These are phyloP conservation scores for Sclerotinia sclerotiorum DNA, from an alignment of 2,329 filamentous ascomycete genomes.

Conservation along the genomic window DNA sequence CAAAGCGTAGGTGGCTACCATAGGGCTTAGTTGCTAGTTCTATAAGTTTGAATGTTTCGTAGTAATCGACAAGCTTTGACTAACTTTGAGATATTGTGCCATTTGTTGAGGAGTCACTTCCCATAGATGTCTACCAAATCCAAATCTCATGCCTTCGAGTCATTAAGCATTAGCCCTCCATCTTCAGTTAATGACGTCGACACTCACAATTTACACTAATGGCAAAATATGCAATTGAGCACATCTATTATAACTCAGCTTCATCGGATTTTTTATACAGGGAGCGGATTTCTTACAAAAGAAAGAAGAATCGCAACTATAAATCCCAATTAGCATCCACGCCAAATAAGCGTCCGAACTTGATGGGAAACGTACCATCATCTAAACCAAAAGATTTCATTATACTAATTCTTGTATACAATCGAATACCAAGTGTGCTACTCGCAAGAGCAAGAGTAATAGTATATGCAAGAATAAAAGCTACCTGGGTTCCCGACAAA, in stretches of 20 bases:
- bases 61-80: not conserved
- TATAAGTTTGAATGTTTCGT: not conserved
- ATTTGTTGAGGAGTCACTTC: constrained; percentile 4
- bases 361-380: not conserved
- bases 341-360: too few species aligned
- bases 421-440: constrained; percentile 1
- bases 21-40: not conserved
- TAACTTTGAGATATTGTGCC: not conserved
- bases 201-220: not conserved
- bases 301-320: constrained; percentile 2
- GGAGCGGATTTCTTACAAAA: not conserved
- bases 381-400: constrained; percentile 7
- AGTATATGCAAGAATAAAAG: constrained; percentile 1
- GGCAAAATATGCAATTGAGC: constrained; percentile 14
- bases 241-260: not conserved
- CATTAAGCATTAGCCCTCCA: not conserved
- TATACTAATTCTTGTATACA: constrained; percentile 8
- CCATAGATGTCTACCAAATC: constrained; percentile 7
- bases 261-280: not conserved
- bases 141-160: not conserved
- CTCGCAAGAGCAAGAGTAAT: constrained; percentile 3
- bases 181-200: not conserved
- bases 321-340: not conserved
- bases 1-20: constrained; percentile 7
- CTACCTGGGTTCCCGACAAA: not conserved